phyloP scores from a whole-genome alignment of 2,329 filamentous ascomycete species.

The Cladophialophora immunda region DNA sequence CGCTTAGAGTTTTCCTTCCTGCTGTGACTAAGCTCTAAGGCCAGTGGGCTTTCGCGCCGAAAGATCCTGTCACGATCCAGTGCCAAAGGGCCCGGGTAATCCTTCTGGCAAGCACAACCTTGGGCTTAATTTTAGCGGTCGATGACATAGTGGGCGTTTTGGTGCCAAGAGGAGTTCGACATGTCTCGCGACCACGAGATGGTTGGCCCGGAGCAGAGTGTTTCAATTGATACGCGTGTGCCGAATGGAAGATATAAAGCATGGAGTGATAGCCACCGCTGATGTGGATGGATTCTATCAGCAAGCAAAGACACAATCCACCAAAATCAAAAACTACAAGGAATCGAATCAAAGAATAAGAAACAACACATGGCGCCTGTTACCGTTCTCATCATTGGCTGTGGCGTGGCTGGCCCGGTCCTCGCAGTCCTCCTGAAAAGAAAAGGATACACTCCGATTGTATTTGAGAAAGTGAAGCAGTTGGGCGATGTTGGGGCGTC shows the following conservation, averaged over 20 bases:
- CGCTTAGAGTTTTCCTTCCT: background rate
- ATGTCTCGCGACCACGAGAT: background rate
- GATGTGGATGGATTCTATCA: background rate
- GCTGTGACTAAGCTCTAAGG: background rate
- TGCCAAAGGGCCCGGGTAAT: background rate
- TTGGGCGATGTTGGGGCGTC: conserved; percentile 34
- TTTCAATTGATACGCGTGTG: background rate
- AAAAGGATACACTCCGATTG: conserved; percentile 31
- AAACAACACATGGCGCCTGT: conserved; percentile 12
- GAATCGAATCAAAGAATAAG: background rate
- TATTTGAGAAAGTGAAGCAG: conserved; percentile 32
- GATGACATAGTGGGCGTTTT: background rate
- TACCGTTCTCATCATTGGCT: conserved; percentile 31
- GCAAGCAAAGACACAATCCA: background rate
- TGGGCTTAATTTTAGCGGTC: background rate
- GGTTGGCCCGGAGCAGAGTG: background rate
- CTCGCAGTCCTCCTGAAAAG: conserved; percentile 28
- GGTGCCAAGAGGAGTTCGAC: background rate
- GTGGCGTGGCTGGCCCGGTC: conserved; percentile 30
- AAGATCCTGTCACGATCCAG: background rate
- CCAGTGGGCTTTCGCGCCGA: background rate
- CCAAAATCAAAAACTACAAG: background rate
- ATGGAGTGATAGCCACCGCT: background rate
- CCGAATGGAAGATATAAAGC: background rate
- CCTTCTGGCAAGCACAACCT: background rate